These are phyloP conservation scores for Triticum turgidum DNA, from an alignment of 176 grass and related monocot species.

Conservation along the genomic window DNA sequence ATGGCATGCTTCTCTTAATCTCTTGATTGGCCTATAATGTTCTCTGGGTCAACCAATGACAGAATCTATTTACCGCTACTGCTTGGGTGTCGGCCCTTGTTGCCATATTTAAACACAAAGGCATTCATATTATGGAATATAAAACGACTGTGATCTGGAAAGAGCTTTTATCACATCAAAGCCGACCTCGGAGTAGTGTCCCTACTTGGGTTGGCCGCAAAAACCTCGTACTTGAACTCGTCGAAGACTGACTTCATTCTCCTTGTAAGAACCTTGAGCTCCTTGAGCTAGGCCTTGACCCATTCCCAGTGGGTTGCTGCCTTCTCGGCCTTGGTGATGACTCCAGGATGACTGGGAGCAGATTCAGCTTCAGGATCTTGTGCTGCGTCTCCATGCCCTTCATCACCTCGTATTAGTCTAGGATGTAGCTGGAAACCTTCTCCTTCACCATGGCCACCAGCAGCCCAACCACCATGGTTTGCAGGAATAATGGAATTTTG, in stretches of 20 bases:
- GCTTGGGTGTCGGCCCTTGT: background rate
- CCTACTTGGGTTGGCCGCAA: conserved; percentile 5
- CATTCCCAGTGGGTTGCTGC: background rate
- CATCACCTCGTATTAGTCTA: background rate
- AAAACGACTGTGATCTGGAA: background rate
- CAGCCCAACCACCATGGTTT: background rate
- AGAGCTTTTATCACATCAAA: background rate
- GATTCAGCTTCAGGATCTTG: conserved; percentile 2
- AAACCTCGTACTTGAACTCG: conserved; percentile 40
- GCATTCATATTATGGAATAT: background rate
- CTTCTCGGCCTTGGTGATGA: background rate
- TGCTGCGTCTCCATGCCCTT: conserved; percentile 10
- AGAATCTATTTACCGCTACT: background rate
- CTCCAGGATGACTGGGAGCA: conserved; percentile 18
- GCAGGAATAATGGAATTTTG: too few relatives aligned
- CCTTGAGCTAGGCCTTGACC: conserved; percentile 1
- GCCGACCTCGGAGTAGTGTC: background rate
- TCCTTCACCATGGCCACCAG: background rate
- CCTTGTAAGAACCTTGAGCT: background rate
- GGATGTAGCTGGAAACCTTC: background rate
- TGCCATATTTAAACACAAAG: conserved; percentile 6
- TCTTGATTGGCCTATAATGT: conserved; percentile 14
- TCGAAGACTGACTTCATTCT: conserved; percentile 36
- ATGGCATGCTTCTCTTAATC: conserved; percentile 14
- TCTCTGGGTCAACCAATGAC: conserved; percentile 3